These are phyloP conservation scores for Syzygium oleosum DNA, from an alignment of 345 rosid species.

Conservation along the genomic window DNA sequence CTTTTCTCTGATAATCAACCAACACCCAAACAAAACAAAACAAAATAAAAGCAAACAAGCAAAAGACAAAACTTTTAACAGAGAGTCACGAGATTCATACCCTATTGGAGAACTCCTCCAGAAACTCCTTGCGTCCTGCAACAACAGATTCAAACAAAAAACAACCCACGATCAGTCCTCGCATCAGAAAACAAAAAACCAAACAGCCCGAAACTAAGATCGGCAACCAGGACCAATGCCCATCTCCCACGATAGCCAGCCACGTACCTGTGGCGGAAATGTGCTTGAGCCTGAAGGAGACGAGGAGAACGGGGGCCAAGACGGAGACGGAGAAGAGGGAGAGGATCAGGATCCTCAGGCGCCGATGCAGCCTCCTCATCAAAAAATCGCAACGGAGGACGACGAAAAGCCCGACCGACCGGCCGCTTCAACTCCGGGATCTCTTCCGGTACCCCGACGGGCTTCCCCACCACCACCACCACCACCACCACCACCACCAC, in stretches of 20 bases:
- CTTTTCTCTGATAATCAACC: not conserved
- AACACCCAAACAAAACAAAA: not conserved
- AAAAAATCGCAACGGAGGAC: not conserved
- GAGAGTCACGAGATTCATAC: constrained; percentile 32
- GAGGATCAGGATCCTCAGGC: constrained; percentile 87
- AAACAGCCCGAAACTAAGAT: not conserved
- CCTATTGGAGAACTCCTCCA: constrained; percentile 45
- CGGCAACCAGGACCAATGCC: not conserved
- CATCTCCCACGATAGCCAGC: not conserved
- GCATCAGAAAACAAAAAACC: not conserved
- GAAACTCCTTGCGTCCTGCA: constrained; percentile 56
- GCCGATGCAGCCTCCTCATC: constrained; percentile 64
- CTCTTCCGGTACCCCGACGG: not conserved
- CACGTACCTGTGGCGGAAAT: constrained; percentile 43
- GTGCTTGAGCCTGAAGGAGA: constrained; percentile 42
- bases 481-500: not conserved
- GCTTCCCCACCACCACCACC: too few species aligned
- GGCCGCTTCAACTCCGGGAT: not conserved
- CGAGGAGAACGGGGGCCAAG: constrained; percentile 59
- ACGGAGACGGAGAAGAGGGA: constrained; percentile 60
- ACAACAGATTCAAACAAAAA: constrained; percentile 7
- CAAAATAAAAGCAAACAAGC: not conserved
- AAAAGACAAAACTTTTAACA: not conserved
- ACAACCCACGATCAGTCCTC: not conserved
- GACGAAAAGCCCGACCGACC: not conserved